Percentiles rank a stretch among this genome's conserved stretches.
phyloP scores from a whole-genome alignment of 768 basidiomycete species.

The Clathrus columnatus region DNA sequence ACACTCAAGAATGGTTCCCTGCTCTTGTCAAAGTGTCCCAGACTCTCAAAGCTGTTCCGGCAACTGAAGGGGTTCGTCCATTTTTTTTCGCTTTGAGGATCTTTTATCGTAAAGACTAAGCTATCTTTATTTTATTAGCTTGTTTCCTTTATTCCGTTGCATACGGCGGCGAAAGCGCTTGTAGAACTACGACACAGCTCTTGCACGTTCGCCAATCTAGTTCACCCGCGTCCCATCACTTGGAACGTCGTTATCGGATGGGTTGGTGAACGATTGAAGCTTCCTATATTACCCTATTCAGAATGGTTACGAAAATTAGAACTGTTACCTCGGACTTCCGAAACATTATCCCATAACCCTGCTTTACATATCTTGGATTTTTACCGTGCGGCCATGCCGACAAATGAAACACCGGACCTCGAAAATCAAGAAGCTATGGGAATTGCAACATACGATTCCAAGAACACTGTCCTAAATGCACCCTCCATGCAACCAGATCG shows the following conservation, averaged over 20 bases:
- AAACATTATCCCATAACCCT: too few species aligned
- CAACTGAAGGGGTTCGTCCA: constrained; percentile 10
- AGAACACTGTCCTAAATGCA: constrained; percentile 3
- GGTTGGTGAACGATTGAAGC: constrained; percentile 15
- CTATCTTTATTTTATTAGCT: constrained; percentile 9
- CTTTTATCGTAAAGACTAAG: neutral
- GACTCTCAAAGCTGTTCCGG: constrained; percentile 22
- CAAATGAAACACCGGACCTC: too few species aligned
- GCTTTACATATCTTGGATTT: constrained; percentile 11
- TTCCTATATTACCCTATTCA: constrained; percentile 9
- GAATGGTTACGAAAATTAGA: too few species aligned
- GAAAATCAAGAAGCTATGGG: constrained; percentile 4
- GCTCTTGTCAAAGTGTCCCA: constrained; percentile 30
- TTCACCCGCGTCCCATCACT: constrained; percentile 28
- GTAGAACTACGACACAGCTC: constrained; percentile 23
- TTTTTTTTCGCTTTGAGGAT: neutral
- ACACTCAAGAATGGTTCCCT: constrained; percentile 35
- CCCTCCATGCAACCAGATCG: too few species aligned
- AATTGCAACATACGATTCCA: neutral
- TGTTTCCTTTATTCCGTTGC: constrained; percentile 30
- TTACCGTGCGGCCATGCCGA: constrained; percentile 1
- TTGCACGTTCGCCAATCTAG: constrained; percentile 26
- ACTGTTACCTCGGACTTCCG: neutral
- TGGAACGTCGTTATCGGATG: constrained; percentile 23
- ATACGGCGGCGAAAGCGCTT: constrained; percentile 26